Conservation (phyloP, 257 asterid species). For the Solanum peruvianum region DNA sequence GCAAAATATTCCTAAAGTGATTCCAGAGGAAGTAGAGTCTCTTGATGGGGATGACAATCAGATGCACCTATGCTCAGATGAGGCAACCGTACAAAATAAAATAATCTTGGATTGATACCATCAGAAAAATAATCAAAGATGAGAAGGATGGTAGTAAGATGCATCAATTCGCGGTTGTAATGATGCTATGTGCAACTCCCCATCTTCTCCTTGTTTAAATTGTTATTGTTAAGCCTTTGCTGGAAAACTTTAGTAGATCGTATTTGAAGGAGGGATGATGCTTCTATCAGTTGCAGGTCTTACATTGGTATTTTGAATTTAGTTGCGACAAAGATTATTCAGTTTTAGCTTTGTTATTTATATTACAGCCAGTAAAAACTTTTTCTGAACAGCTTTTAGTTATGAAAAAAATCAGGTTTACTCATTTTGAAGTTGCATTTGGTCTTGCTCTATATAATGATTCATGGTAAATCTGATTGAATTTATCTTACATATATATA, state of each 20-base stretch:
- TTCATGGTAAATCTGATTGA: too few species aligned
- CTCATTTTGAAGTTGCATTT: neutral
- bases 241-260: neutral
- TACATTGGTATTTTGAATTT: neutral
- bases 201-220: neutral
- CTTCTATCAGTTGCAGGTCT: neutral
- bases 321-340: neutral
- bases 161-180: neutral
- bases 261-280: neutral
- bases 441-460: neutral
- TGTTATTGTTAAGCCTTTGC: neutral
- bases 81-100: neutral
- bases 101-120: neutral
- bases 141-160: neutral
- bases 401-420: neutral
- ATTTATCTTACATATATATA: neutral
- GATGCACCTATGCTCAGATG: neutral
- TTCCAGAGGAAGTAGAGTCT: constrained; percentile 27
- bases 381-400: too few species aligned
- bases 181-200: neutral
- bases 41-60: neutral
- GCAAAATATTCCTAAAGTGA: constrained; percentile 33
- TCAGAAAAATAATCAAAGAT: neutral
- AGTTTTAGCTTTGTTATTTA: neutral
- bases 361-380: neutral